These are phyloP conservation scores for Botrytis elliptica DNA, from an alignment of 2,329 filamentous ascomycete genomes.

Conservation along the genomic window DNA sequence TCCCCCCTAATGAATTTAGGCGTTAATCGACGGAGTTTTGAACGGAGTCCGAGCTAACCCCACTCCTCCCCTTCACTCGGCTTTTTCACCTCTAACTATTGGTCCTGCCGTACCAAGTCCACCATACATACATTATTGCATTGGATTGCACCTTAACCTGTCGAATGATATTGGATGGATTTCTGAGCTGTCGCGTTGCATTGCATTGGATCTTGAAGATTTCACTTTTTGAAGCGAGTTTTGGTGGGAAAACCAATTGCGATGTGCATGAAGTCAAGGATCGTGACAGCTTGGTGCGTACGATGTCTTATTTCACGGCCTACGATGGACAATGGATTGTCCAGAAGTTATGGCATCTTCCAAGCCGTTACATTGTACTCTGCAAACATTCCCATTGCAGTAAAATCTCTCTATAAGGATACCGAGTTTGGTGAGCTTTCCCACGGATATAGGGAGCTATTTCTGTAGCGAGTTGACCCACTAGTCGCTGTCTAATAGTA, in stretches of 20 bases:
- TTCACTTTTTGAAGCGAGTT: neutral
- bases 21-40: neutral
- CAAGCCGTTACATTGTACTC: neutral
- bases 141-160: neutral
- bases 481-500: too few relatives aligned
- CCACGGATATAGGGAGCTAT: too few relatives aligned
- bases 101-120: too few relatives aligned
- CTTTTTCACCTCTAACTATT: neutral
- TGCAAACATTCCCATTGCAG: too few relatives aligned
- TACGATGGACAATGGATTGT: neutral
- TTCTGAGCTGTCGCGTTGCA: too few relatives aligned
- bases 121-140: neutral
- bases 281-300: neutral
- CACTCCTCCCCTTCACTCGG: neutral
- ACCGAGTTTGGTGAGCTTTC: too few relatives aligned
- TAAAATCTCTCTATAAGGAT: too few relatives aligned
- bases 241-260: neutral
- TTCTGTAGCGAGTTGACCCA: too few relatives aligned
- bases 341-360: neutral
- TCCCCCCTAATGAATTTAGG: too few relatives aligned
- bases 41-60: neutral
- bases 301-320: neutral
- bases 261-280: neutral
- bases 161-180: too few relatives aligned
- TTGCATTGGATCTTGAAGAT: neutral